Evolutionary conservation across 2,329 filamentous ascomycete genomes (phyloP), one percentile per base, ranked within the genome.

Genomic region (Xylaria sp.): DNA sequence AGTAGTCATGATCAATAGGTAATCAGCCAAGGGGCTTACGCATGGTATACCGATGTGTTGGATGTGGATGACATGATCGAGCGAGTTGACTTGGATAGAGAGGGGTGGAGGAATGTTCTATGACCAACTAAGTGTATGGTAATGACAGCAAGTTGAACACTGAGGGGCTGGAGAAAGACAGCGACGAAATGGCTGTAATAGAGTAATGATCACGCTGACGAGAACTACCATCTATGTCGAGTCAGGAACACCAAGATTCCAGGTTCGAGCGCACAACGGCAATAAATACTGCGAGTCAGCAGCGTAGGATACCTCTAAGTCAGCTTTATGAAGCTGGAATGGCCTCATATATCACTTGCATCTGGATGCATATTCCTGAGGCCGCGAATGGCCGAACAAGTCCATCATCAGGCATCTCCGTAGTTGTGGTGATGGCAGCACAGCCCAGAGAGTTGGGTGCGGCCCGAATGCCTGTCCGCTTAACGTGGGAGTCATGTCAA

Each of bases 61-160:
- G 67, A 69, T 51, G 60, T 29, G 8, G 63, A 63, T 44, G 67
- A 48, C 67, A 69, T 69, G 47, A 42, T 59, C 9, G 25, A 2
- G 8, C 5, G 13, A 37, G 40, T 18, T 63, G 53, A 16, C 44
- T 57, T 40, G n/a, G 50, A 18, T 2, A 53, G 29, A 13, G 27
- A 35, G 44, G 16, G 13, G 23, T 35, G 29, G 25, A 35, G 48
- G 18, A 21, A 5, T 37, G 40, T 37, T 40, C 25, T 40, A 4
- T 37, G 2, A 5, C 8, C 16, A 18, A 25, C 10, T 35, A 29
- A 50, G 21, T 42, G 21, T 12, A 40, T 42, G 48, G 25, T 13
- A 10, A 21, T 32, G 25, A 29, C 1, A 48, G 18, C 29, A 60
- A 23, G 27, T 16, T 48, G 47, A 48, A 13, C 18, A 47, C 4